Percentiles rank a stretch among this genome's conserved stretches.
Conservation (phyloP, 768 basidiomycete genomes). For the Pleurotus cornucopiae region DNA sequence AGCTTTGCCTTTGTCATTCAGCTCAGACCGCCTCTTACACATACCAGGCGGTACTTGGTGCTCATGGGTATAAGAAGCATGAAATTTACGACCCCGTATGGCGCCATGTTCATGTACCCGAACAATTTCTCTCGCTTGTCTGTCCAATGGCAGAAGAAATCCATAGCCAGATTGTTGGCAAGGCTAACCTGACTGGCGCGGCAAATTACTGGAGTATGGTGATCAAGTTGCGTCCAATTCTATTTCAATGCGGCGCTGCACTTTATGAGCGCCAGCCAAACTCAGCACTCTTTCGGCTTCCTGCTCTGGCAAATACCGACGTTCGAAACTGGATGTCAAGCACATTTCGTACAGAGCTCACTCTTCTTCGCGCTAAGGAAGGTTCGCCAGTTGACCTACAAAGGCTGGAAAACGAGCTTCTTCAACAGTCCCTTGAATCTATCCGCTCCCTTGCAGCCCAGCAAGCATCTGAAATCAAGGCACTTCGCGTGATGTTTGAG, state of each 20-base stretch:
- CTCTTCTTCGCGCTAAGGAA: constrained; percentile 14
- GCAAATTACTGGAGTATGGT: constrained; percentile 22
- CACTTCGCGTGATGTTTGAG: constrained; percentile 7
- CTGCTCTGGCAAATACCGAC: constrained; percentile 19
- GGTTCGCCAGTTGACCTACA: constrained; percentile 16
- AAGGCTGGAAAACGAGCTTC: constrained; percentile 17
- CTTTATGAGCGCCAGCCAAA: constrained; percentile 18
- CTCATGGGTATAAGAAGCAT: constrained; percentile 19
- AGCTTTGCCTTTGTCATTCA: no score
- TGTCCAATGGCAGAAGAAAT: constrained; percentile 24
- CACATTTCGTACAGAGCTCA: constrained; percentile 16
- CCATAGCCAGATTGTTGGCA: constrained; percentile 12
- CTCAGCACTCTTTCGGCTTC: constrained; percentile 22
- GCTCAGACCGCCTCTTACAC: no score
- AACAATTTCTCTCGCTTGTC: constrained; percentile 17
- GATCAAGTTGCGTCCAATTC: constrained; percentile 8
- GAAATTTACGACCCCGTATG: constrained; percentile 21
- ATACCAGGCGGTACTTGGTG: constrained; percentile 18
- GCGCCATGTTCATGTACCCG: constrained; percentile 19
- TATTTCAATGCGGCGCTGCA: constrained; percentile 19
- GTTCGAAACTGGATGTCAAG: constrained; percentile 22
- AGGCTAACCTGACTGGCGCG: constrained; percentile 16
- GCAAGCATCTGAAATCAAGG: not conserved
- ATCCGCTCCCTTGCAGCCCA: constrained; percentile 2
- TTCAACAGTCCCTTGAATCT: constrained; percentile 16